Evolutionary conservation across 768 basidiomycete species (phyloP).

Genomic region (Nevesoporus exiguus): DNA sequence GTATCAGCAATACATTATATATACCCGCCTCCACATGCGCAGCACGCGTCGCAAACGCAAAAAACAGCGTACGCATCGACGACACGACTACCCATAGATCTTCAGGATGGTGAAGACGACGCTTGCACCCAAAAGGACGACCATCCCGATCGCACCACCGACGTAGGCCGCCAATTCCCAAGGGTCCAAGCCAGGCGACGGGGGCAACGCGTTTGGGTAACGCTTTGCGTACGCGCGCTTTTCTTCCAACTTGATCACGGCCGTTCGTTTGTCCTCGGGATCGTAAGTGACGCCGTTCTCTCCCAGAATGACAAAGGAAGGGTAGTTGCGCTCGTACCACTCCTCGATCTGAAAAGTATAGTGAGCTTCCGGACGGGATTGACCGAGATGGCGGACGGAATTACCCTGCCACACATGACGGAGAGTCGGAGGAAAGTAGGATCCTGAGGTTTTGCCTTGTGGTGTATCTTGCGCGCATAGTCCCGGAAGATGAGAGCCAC

Average conservation of each 20-base stretch:
- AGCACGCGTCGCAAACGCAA: background rate
- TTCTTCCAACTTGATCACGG: slow-evolving; percentile 45
- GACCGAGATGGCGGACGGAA: background rate
- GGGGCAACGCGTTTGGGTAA: slow-evolving; percentile 9
- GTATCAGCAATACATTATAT: background rate
- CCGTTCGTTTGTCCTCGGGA: slow-evolving; percentile 53
- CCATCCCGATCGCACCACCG: slow-evolving; percentile 23
- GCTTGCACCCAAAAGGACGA: slow-evolving; percentile 25
- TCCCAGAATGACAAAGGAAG: slow-evolving; percentile 66
- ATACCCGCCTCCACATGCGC: background rate
- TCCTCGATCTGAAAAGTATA: slow-evolving; percentile 66
- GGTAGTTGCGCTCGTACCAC: slow-evolving; percentile 93
- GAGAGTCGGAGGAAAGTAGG: slow-evolving; percentile 83
- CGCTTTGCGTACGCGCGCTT: slow-evolving; percentile 36
- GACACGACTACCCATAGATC: slow-evolving; percentile 16
- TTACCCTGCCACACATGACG: slow-evolving; percentile 81
- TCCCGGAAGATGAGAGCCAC: slow-evolving; percentile 86
- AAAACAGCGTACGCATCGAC: no score
- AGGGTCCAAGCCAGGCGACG: slow-evolving; percentile 15
- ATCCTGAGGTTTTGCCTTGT: slow-evolving; percentile 73
- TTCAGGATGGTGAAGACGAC: slow-evolving; percentile 25
- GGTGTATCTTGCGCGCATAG: slow-evolving; percentile 79
- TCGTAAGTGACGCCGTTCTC: slow-evolving; percentile 37
- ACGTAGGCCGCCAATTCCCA: slow-evolving; percentile 33
- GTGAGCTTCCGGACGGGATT: slow-evolving; percentile 5